Evolutionary conservation across 176 grass and related monocot species (phyloP).

Genomic region (Oryza glaberrima): DNA sequence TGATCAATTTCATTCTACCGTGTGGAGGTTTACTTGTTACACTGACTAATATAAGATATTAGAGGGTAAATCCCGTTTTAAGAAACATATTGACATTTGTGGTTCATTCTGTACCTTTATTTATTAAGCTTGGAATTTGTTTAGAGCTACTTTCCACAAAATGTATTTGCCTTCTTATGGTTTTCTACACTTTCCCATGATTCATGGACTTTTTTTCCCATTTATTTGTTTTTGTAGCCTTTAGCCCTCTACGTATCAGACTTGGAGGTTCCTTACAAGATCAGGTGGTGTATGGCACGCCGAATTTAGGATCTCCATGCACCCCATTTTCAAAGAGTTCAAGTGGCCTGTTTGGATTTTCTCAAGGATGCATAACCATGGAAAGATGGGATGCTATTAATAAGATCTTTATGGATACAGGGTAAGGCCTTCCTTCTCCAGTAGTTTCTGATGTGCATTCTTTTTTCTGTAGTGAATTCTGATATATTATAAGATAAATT

Average conservation of each 20-base stretch:
- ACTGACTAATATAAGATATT: not conserved
- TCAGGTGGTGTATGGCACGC: slow-evolving; percentile 81
- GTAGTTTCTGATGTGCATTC: slow-evolving; percentile 10
- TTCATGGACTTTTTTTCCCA: slow-evolving; percentile 3
- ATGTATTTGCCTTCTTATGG: not conserved
- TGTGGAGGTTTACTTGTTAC: not conserved
- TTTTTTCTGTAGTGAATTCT: not conserved
- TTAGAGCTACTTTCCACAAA: slow-evolving; percentile 19
- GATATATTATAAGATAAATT: slow-evolving; percentile 11
- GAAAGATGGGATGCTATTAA: slow-evolving; percentile 91
- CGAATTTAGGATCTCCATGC: slow-evolving; percentile 71
- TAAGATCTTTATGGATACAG: slow-evolving; percentile 71
- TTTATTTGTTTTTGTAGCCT: slow-evolving; percentile 54
- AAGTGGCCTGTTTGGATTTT: slow-evolving; percentile 88
- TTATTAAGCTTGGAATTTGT: not conserved
- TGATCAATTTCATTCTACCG: slow-evolving; percentile 3
- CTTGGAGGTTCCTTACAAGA: slow-evolving; percentile 97
- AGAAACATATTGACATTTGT: not conserved
- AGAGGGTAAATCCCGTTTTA: not conserved
- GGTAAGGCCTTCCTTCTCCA: slow-evolving; percentile 48
- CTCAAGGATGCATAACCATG: slow-evolving; percentile 92
- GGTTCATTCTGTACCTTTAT: too few species aligned
- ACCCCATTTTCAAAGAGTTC: slow-evolving; percentile 64
- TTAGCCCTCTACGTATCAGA: slow-evolving; percentile 79
- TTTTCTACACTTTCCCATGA: not conserved